These are phyloP conservation scores for Aureobasidium sp. DNA, from an alignment of 2,329 filamentous ascomycete species.

Conservation along the genomic window DNA sequence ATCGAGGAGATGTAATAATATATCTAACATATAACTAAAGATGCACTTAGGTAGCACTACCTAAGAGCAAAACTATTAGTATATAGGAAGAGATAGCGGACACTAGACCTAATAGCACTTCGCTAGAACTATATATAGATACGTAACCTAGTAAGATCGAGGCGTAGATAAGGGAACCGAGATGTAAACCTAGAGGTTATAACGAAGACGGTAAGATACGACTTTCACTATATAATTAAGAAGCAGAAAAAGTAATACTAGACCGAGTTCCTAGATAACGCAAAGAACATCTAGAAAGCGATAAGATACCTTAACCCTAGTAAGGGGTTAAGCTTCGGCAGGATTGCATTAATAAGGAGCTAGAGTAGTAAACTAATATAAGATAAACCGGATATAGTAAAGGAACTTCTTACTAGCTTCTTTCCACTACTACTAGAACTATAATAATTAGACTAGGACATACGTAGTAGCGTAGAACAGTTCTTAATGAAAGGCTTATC, in stretches of 20 bases:
- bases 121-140: no score
- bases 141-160: background rate
- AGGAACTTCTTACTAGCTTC: background rate
- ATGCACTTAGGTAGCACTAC: slow-evolving; percentile 14
- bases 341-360: no score
- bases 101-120: slow-evolving; percentile 5
- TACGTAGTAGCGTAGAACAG: background rate
- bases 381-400: background rate
- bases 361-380: no score
- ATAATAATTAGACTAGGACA: background rate
- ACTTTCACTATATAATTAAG: slow-evolving; percentile 16
- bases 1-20: background rate
- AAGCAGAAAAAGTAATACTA: background rate
- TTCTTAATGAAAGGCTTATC: background rate
- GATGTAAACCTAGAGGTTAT: background rate
- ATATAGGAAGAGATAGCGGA: slow-evolving; percentile 26
- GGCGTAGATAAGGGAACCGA: background rate
- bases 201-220: slow-evolving; percentile 16
- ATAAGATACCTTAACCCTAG: no score
- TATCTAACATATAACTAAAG: background rate
- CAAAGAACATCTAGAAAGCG: no score
- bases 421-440: background rate
- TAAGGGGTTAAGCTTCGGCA: no score
- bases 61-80: slow-evolving; percentile 20
- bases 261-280: slow-evolving; percentile 2